Evolutionary conservation across 257 asterid species (phyloP), one percentile per base, ranked within the genome.

Genomic region (Solanum etuberosum): DNA sequence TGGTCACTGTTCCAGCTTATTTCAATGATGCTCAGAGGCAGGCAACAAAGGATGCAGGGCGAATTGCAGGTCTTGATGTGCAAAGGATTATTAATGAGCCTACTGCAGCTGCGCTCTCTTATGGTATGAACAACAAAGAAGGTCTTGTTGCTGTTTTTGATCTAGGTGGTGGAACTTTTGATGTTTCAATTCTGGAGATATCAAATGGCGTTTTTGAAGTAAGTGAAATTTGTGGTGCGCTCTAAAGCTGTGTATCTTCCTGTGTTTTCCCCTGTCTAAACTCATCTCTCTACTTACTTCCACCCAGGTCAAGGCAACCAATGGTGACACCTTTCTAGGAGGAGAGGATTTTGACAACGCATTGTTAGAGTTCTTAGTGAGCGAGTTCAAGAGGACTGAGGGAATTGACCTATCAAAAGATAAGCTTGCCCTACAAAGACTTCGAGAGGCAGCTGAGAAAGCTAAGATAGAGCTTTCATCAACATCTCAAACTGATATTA

Each of bases 181-280:
- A 95, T 92, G 48, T 94, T 77, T 95, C 98, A 40, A 95, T 95
- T 63, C 70, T 95, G 87, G 98, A 95, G 90, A 95, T 95, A 84
- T 93, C 98, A 27, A 93, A 93, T 89, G 98, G 98, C 35, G 98
- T 94, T 81, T 95, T 95, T 88, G 98, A 95, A 97, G 98, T 95
- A 92, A n/a, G 18, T 9, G 9, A 77, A 70, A 61, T 23, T 85
- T 21, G 84, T 31, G 34, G 8, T 21, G 10, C 4, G 32, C 20
- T 23, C 3, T 32, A 6, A 9, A 14, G n/a, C 3, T 80, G 12
- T 37, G 23, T 29, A 42, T 63, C 42, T 31, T 20, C 13, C 14
- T 51, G 61, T 51, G n/a, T 51, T 51, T 51, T 51, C 61, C 61
- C 61, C 48, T 29, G 11, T 73, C 59, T 27, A 7, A 87, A 42